Conservation (phyloP, 441 rosid species). For the Macaranga tanarius region DNA sequence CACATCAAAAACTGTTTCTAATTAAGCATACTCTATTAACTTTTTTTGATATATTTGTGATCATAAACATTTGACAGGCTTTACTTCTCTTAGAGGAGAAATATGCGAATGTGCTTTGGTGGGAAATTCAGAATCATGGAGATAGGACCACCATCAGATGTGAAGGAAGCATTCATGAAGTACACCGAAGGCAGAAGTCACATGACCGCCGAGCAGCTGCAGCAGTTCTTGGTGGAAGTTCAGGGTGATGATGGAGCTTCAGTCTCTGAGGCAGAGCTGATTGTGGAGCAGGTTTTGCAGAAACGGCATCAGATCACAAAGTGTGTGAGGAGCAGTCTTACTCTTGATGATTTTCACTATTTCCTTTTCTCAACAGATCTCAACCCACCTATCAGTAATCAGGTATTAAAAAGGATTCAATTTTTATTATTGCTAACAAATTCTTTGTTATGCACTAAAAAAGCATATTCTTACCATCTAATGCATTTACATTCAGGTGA, state of each 20-base stretch:
- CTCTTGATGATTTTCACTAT: constrained; percentile 65
- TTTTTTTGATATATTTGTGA: too few relatives aligned
- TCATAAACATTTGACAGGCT: too few relatives aligned
- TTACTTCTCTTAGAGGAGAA: too few relatives aligned
- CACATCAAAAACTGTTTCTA: neutral
- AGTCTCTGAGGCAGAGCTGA: constrained; percentile 57
- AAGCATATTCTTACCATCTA: too few relatives aligned
- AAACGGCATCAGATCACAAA: constrained; percentile 28
- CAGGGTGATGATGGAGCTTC: constrained; percentile 51
- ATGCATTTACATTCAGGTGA: constrained; percentile 46
- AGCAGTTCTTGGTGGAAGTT: constrained; percentile 51
- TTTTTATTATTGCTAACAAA: too few relatives aligned
- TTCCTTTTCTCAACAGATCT: constrained; percentile 53
- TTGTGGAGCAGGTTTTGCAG: constrained; percentile 47
- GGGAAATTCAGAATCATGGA: constrained; percentile 48
- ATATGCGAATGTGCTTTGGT: constrained; percentile 63
- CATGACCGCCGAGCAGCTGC: constrained; percentile 60
- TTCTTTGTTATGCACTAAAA: too few relatives aligned
- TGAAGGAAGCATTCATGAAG: constrained; percentile 45
- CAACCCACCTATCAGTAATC: constrained; percentile 51
- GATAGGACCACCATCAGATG: constrained; percentile 58
- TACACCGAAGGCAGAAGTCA: constrained; percentile 53
- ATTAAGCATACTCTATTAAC: neutral
- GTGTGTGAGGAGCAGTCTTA: constrained; percentile 47
- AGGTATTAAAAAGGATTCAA: constrained; percentile 24